phyloP scores from a whole-genome alignment of 2,329 filamentous ascomycete species.

The Zasmidium cellare region DNA sequence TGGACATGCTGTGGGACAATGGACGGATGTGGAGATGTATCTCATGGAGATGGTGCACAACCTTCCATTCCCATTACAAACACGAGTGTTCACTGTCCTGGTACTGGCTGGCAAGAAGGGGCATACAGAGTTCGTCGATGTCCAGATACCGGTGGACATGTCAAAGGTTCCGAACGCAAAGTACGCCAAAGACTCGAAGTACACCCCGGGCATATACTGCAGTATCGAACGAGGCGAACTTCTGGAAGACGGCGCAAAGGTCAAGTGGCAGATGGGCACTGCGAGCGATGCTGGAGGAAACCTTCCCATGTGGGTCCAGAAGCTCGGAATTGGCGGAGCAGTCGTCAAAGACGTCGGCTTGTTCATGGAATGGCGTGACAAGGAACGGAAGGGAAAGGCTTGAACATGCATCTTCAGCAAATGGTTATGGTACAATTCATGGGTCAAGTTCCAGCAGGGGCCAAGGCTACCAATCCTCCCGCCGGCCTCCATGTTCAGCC shows the following conservation, averaged over 20 bases:
- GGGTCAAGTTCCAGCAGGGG: not conserved
- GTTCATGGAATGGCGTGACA: conserved; percentile 61
- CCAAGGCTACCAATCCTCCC: too few species aligned
- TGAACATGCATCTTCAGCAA: not conserved
- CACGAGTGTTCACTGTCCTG: conserved; percentile 67
- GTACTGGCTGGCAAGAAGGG: conserved; percentile 53
- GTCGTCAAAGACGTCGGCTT: conserved; percentile 71
- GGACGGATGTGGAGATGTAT: conserved; percentile 40
- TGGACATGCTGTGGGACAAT: conserved; percentile 27
- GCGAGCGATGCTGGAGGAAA: conserved; percentile 68
- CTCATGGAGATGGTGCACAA: conserved; percentile 68
- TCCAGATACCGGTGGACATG: conserved; percentile 40
- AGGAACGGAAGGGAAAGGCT: conserved; percentile 25
- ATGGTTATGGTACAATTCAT: not conserved
- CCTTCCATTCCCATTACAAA: conserved; percentile 60
- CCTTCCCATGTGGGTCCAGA: conserved; percentile 67
- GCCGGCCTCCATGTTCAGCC: not conserved
- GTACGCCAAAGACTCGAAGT: conserved; percentile 33
- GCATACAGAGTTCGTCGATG: conserved; percentile 35
- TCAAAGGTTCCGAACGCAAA: conserved; percentile 35
- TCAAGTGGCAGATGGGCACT: conserved; percentile 79
- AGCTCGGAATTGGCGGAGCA: conserved; percentile 60
- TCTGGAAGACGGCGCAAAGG: conserved; percentile 38
- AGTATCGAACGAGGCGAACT: conserved; percentile 64
- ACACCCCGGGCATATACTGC: conserved; percentile 62